A percentile compares a stretch with the other conserved stretches of the same genome.
These are phyloP conservation scores for Neurospora intermedia DNA, from an alignment of 495 filamentous ascomycete genomes.

Conservation along the genomic window DNA sequence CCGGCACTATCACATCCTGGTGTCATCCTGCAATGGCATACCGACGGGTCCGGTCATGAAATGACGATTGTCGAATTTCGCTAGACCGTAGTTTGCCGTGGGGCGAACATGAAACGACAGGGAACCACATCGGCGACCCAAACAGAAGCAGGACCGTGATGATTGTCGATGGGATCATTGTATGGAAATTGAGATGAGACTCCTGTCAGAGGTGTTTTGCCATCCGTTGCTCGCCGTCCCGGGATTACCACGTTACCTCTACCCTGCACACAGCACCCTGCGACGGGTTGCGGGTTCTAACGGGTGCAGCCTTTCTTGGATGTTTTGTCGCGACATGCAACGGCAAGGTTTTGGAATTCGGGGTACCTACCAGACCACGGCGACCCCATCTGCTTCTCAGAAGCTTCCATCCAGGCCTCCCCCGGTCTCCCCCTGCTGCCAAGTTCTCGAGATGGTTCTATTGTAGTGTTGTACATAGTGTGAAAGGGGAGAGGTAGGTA, in stretches of 20 bases:
- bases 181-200: background rate
- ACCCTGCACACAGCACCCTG: background rate
- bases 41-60: background rate
- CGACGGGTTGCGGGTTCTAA: background rate
- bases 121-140: background rate
- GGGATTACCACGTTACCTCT: background rate
- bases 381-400: background rate
- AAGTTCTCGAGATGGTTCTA: background rate
- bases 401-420: background rate
- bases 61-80: conserved; percentile 15
- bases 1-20: background rate
- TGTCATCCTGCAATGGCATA: background rate
- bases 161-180: background rate
- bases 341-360: background rate
- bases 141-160: background rate
- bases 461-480: background rate
- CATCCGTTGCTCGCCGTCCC: background rate
- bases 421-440: background rate
- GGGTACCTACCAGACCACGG: background rate
- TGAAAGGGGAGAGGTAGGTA: background rate
- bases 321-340: background rate
- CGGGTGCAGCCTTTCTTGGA: background rate
- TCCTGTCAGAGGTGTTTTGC: background rate
- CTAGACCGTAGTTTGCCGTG: conserved; percentile 17
- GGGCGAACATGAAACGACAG: conserved; percentile 5